Base-by-base conservation (phyloP, 148 eudicot species). In the Pharnaceum exiguum region DNA sequence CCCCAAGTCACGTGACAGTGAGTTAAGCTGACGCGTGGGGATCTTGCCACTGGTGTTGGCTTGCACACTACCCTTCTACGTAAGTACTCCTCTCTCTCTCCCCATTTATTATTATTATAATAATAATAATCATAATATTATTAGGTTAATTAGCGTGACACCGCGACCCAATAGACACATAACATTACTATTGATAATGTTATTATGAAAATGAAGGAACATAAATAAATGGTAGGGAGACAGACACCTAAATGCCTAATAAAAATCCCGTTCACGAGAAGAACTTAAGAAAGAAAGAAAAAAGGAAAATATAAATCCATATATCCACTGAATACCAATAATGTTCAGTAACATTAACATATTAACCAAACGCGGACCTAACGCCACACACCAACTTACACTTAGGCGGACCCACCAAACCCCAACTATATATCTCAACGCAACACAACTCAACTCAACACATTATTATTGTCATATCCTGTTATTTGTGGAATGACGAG, bases 351-450 rank as follows among this genome's bases (percentile, higher is more conserved):
- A n/a, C n/a, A n/a, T n/a, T n/a, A n/a, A n/a, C n/a, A n/a, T n/a
- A n/a, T n/a, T n/a, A 57, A 49, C 51, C 53, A 67, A 67, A 67
- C 65, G 59, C 58, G 65, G 64, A n/a, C n/a, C 71, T 29, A 59
- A 55, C 67, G 48, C 66, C 72, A 51, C 66, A 46, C 54, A 53
- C 61, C 64, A 54, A 33, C 60, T 19, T 18, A 25, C 45, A 32
- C 18, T 35, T 56, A 30, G 35, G 19, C 17, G 53, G 60, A 22
- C 45, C 61, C 61, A 61, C 46, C 55, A 4, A 16, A 18, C 19
- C 44, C 27, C 18, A 31, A 13, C 36, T 28, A 40, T 42, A n/a
- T n/a, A n/a, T n/a, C n/a, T n/a, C n/a, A n/a, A n/a, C n/a, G n/a
- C n/a, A n/a, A n/a, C n/a, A n/a, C n/a, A n/a, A n/a, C n/a, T n/a